Percentiles rank a stretch among this genome's conserved stretches.
Evolutionary conservation across 352 stramenopile genomes (phyloP).

Genomic region (Aphanomyces euteiches): DNA sequence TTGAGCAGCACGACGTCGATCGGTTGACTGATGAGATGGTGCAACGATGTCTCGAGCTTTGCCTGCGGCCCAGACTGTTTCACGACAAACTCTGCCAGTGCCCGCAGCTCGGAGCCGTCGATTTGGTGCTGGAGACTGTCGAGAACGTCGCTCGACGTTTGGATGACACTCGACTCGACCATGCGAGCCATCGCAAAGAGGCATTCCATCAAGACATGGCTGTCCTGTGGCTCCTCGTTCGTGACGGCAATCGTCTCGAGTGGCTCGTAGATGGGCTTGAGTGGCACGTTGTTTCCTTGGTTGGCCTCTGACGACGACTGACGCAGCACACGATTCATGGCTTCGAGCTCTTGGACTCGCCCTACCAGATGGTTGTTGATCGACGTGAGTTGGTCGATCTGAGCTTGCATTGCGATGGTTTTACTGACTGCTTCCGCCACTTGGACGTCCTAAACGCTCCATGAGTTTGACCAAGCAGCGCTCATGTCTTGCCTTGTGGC

Average conservation of each 20-base stretch:
- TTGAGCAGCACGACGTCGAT: slow-evolving; percentile 67
- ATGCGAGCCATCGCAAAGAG: slow-evolving; percentile 82
- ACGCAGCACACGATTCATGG: slow-evolving; percentile 33
- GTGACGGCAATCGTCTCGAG: slow-evolving; percentile 52
- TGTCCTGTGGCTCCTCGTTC: slow-evolving; percentile 42
- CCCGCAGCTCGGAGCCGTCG: slow-evolving; percentile 57
- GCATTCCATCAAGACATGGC: slow-evolving; percentile 74
- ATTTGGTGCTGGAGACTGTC: slow-evolving; percentile 75
- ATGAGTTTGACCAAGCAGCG: neutral
- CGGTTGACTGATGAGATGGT: slow-evolving; percentile 42
- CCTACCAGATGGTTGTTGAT: slow-evolving; percentile 64
- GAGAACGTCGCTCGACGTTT: slow-evolving; percentile 78
- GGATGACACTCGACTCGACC: slow-evolving; percentile 79
- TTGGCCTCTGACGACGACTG: neutral
- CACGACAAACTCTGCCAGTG: slow-evolving; percentile 36
- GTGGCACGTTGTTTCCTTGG: neutral
- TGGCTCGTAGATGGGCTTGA: slow-evolving; percentile 37
- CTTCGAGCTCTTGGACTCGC: slow-evolving; percentile 61
- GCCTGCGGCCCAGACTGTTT: neutral
- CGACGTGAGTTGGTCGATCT: slow-evolving; percentile 75
- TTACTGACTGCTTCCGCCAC: slow-evolving; percentile 62
- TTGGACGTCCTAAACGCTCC: slow-evolving; percentile 43
- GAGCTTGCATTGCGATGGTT: slow-evolving; percentile 63
- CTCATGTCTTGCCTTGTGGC: slow-evolving; percentile 42
- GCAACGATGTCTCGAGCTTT: neutral